These are phyloP conservation scores for Oryza brachyantha DNA, from an alignment of 176 grass and related monocot genomes.

Conservation along the genomic window DNA sequence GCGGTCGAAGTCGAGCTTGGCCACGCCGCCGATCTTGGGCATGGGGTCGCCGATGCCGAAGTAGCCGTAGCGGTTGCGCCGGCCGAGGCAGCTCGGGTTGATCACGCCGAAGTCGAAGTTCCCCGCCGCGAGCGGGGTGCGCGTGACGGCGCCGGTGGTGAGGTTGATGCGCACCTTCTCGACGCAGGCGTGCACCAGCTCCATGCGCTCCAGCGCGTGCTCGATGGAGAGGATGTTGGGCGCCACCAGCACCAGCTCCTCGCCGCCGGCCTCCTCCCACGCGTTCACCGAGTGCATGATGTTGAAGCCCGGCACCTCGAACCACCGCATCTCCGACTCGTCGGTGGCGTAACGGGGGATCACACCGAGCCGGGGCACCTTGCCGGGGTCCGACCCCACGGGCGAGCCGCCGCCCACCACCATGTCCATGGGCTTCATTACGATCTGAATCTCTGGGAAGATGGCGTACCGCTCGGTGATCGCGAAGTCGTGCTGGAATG, in stretches of 20 bases:
- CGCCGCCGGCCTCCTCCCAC: conserved; percentile 70
- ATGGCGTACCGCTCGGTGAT: conserved; percentile 64
- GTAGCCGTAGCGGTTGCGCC: conserved; percentile 74
- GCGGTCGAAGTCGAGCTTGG: conserved; percentile 64
- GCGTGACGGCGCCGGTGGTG: conserved; percentile 48
- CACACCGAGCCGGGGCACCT: conserved; percentile 76
- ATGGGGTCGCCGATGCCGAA: conserved; percentile 60
- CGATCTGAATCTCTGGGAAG: conserved; percentile 77
- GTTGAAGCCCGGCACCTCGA: conserved; percentile 84
- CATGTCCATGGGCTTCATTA: conserved; percentile 94
- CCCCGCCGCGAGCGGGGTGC: conserved; percentile 62
- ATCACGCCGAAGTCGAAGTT: conserved; percentile 87
- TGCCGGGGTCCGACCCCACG: conserved; percentile 51
- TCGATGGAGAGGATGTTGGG: conserved; percentile 86
- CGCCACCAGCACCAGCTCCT: conserved; percentile 65
- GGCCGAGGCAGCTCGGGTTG: conserved; percentile 58
- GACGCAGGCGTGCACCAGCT: conserved; percentile 64
- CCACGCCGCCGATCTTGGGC: conserved; percentile 74
- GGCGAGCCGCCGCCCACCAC: conserved; percentile 50
- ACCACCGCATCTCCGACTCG: conserved; percentile 89
- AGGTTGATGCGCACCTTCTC: conserved; percentile 88
- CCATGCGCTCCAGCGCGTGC: conserved; percentile 67
- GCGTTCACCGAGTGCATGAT: conserved; percentile 80
- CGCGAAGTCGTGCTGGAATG: conserved; percentile 90
- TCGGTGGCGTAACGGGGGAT: conserved; percentile 62